Conservation (phyloP, 495 filamentous ascomycete species). For the Neurospora tetrasperma region DNA sequence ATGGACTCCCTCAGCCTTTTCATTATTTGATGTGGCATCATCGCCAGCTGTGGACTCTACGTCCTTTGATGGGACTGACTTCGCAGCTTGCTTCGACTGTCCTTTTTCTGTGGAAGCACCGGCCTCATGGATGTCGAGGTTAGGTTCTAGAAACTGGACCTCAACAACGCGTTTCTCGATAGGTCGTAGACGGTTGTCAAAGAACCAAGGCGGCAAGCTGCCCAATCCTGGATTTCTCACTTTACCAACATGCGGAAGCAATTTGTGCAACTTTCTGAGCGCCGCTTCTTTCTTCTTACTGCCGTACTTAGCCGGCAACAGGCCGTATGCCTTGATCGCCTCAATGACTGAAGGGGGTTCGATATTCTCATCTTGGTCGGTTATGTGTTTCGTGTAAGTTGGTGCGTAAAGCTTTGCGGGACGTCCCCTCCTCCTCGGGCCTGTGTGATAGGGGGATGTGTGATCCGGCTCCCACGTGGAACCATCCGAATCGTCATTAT, state of each 20-base stretch:
- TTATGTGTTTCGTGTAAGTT: not conserved
- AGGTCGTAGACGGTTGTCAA: not conserved
- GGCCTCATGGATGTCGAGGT: constrained; percentile 16
- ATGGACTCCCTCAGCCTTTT: not conserved
- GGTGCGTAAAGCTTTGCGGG: not conserved
- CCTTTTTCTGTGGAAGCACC: not conserved
- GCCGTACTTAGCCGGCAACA: constrained; percentile 13
- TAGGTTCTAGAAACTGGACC: constrained; percentile 19
- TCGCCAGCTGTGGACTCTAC: not conserved
- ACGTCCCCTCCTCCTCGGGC: not conserved
- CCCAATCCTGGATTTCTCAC: constrained; percentile 21
- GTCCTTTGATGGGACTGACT: not conserved
- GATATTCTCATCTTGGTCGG: not conserved
- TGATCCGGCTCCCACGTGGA: not conserved
- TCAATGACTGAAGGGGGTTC: constrained; percentile 18
- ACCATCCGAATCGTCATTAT: not conserved
- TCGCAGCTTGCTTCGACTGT: not conserved
- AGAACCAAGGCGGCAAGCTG: constrained; percentile 21
- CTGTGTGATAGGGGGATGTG: not conserved
- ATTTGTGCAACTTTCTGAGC: constrained; percentile 10
- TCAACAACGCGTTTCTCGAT: not conserved
- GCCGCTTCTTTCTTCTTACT: constrained; percentile 10
- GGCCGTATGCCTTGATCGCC: constrained; percentile 21
- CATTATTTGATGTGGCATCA: not conserved
- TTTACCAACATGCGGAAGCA: constrained; percentile 15